Evolutionary conservation across 306 rosid species (phyloP).

Genomic region (Medicago ruthenica): DNA sequence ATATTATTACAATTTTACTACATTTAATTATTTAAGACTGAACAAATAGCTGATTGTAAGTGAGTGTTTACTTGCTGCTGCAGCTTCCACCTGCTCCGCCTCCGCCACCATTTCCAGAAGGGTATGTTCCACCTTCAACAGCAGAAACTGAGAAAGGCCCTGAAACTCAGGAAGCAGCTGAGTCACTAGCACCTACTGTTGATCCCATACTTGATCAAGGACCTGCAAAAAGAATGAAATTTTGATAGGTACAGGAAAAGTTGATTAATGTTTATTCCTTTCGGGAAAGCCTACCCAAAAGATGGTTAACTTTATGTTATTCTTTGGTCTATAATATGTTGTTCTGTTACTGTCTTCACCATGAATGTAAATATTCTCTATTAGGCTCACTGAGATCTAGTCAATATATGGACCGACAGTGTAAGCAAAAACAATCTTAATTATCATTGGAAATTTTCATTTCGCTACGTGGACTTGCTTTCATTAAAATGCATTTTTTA

Average conservation of each 20-base stretch:
- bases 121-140: slow-evolving; percentile 63
- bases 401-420: background rate
- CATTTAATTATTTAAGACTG: slow-evolving; percentile 3
- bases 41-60: background rate
- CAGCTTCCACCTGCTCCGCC: slow-evolving; percentile 91
- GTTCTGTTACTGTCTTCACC: slow-evolving; percentile 18
- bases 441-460: slow-evolving; percentile 13
- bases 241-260: slow-evolving; percentile 46
- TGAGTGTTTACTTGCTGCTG: slow-evolving; percentile 32
- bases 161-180: slow-evolving; percentile 72
- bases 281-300: background rate
- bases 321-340: slow-evolving; percentile 22
- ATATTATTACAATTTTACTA: background rate
- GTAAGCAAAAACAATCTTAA: background rate
- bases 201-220: slow-evolving; percentile 95
- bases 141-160: slow-evolving; percentile 69
- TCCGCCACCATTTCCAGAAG: slow-evolving; percentile 91
- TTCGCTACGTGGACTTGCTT: background rate
- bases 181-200: slow-evolving; percentile 63
- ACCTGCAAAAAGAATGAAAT: slow-evolving; percentile 84
- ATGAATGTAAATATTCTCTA: slow-evolving; percentile 36
- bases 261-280: slow-evolving; percentile 6
- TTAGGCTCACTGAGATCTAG: slow-evolving; percentile 23
- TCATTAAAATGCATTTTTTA: background rate
- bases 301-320: slow-evolving; percentile 4